Evolutionary conservation across 148 eudicot genomes (phyloP), one percentile per base, ranked within the genome.

Genomic region (Rhododendron griersonianum): DNA sequence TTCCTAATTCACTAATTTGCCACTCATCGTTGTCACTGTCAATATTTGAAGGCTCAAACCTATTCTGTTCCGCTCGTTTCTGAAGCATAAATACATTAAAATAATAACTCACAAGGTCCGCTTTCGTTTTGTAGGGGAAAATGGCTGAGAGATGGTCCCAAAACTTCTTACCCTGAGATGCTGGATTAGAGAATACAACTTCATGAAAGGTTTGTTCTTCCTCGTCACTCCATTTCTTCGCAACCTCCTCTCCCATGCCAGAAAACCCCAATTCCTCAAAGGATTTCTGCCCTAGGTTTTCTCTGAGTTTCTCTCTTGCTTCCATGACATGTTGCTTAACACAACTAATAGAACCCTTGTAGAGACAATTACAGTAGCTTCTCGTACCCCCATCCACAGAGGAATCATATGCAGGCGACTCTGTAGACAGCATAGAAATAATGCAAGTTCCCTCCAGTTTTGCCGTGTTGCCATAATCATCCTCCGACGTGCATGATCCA

Each of bases 61-160:
- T 77, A 59, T 83, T 86, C 82, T 86, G 88, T 77, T 86, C 83
- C 1, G 88, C 85, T 13, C 88, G 85, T 76, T 63, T 86, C 57
- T 53, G 85, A 77, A 86, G 85, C 88, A 86, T 82, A 82, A 82
- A 86, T 78, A 86, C 88, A 83, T 86, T 86, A n/a, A 86, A 86
- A 74, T 86, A 86, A 39, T 86, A 82, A 78, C 85, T 83, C 61
- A 86, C 82, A 47, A 86, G 74, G 30, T 86, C 88, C 25, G 50
- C 77, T 25, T 41, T 76, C n/a, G 80, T 59, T 23, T 74, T 71
- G 79, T 61, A 83, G 28, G 88, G 82, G 57, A 86, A 86, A 15
- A 21, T 5, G 48, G 63, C 77, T 2, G 88, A 37, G 61, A 86
- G 88, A 83, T 83, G 77, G 48, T 57, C 74, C 88, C 88, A 86